Base-by-base conservation (phyloP, 108 stramenopile species). In the Cyclotella atomus region DNA sequence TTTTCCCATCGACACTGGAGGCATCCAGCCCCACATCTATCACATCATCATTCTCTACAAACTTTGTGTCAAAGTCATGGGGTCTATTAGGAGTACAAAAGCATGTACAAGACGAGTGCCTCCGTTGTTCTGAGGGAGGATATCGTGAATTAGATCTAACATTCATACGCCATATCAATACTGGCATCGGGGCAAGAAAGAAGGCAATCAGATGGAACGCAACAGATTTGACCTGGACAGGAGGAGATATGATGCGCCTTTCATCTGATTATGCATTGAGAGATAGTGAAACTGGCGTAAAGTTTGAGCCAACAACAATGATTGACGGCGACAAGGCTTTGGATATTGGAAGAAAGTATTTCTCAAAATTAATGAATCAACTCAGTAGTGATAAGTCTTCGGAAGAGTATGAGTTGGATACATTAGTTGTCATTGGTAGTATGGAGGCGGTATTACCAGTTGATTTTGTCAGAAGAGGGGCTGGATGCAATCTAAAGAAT, bases 201-300 rank as follows among this genome's bases (percentile, higher is more conserved):
- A 64, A 63, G 43, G 54, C 62, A 17, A 17, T 54, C 0, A 59
- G 79, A 35, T 80, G 67, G 71, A 55, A 41, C 38, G 62, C 23
- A 12, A 27, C 64, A 0, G 49, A 73, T 47, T 14, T 80, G 3
- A 57, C 67, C 12, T 90, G 89, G 88, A 93, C 88, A 0, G 92
- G 89, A 10, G 92, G 92, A 6, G 88, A 93, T 52, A 93, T 93
- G 92, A 88, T 92, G 77, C 46, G 83, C 5, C 61, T 87, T 9
- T 55, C 55, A 6, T 56, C 33, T 55, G 28, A 59, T 41, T 45
- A 41, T 25, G 35, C 65, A 3, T 34, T 75, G 14, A 15, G 35
- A 1, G 47, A 2, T 16, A 30, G 9, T 36, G 76, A 57, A 23
- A 56, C 52, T 33, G 68, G 68, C 30, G 67, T 73, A 15, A 55